Evolutionary conservation across 75 land plant genomes (phyloP), one percentile per base, ranked within the genome.

Genomic region (Ceratopteris richardii): DNA sequence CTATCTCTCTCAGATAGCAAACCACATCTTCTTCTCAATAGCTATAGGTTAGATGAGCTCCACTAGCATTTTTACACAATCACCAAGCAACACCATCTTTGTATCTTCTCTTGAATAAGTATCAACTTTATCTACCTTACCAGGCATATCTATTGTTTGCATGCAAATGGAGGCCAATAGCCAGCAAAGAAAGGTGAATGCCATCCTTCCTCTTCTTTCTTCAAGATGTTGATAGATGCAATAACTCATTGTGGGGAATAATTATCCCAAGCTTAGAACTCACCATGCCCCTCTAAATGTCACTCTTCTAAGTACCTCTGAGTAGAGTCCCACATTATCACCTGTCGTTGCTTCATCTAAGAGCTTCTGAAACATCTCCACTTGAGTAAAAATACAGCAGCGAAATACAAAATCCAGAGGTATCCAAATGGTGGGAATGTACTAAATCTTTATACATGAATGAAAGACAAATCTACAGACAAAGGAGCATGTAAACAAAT

Each of bases 41-140:
- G 96, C 96, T 26, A 89, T 73, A 0, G 90, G 82, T 64, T 59
- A 69, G 20, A 89, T 89, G 25, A 94, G 77, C 62, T 89, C 81
- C 23, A 94, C 85, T 19, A 63, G 68, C 85, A 90, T 84, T 68
- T 89, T 94, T 33, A 94, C 96, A 22, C 96, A 71, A 51, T 94
- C 99, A 13, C 96, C 91, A 0, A 96, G 99, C 87, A 94, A 84
- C 48, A 94, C 99, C 99, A 94, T 90, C 84, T 90, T 94, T 1
- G 83, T 71, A 63, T 90, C 91, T 77, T 94, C 96, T 29, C 85
- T 91, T 68, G 80, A 76, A 47, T 89, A 96, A 50, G 77, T 85
- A 81, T 81, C 81, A 19, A 88, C 80, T 16, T 63, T 25, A 1
- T 60, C 31, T 39, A 93, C 96, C 71, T 72, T 82, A 9, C 96